These are phyloP conservation scores for Alternaria rosae DNA, from an alignment of 2,329 filamentous ascomycete species.

Conservation along the genomic window DNA sequence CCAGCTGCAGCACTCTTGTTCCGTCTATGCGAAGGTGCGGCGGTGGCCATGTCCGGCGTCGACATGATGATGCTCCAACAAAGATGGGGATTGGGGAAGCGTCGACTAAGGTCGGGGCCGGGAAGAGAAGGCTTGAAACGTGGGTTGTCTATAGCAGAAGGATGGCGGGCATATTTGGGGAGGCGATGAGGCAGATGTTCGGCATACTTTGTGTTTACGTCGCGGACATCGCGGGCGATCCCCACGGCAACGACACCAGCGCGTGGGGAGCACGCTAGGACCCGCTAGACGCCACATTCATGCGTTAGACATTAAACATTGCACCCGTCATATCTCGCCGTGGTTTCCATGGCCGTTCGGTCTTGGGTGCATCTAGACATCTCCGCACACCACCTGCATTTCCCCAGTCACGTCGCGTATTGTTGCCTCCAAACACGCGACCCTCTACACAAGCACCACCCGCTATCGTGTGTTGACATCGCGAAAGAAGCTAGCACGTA, in stretches of 20 bases:
- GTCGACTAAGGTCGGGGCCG: slow-evolving; percentile 13
- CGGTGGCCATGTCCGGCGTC: slow-evolving; percentile 25
- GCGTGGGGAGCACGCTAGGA: slow-evolving; percentile 18
- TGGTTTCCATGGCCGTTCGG: neutral
- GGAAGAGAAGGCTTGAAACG: slow-evolving; percentile 23
- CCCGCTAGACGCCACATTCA: slow-evolving; percentile 10
- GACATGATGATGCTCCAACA: slow-evolving; percentile 29
- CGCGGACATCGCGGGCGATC: slow-evolving; percentile 20
- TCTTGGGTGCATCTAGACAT: neutral
- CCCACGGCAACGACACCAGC: slow-evolving; percentile 25
- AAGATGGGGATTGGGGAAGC: slow-evolving; percentile 8
- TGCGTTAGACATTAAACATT: neutral
- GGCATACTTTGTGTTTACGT: neutral
- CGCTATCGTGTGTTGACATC: neutral
- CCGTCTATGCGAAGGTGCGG: slow-evolving; percentile 42
- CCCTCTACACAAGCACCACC: neutral
- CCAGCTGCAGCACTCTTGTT: slow-evolving; percentile 54
- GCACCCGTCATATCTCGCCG: neutral
- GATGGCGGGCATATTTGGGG: slow-evolving; percentile 30
- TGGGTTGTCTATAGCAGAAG: slow-evolving; percentile 33
- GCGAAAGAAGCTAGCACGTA: neutral
- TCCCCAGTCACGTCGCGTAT: neutral
- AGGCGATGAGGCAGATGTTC: slow-evolving; percentile 21
- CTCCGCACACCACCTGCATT: neutral
- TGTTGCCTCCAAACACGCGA: neutral